Base-by-base conservation (phyloP, 208 protist genomes). In the Trichomonas gallinae region DNA sequence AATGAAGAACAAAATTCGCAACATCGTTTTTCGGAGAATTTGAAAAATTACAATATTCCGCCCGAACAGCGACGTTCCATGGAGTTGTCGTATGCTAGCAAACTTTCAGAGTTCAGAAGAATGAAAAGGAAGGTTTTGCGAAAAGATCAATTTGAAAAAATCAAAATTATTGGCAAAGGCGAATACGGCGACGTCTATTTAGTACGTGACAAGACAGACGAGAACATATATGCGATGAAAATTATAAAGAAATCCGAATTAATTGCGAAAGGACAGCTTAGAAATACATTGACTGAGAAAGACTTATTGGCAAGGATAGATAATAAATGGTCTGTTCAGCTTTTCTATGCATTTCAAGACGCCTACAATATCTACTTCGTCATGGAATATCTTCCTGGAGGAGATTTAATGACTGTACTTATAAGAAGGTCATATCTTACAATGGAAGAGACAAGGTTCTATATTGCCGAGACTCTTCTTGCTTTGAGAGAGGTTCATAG, bases 321-420 rank as follows among this genome's bases (percentile, higher is more conserved):
- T 34, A 97, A 97, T 96, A 89, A 96, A 46, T 98, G 97, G 97
- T 96, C 98, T 3, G 98, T 98, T 13, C 97, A 97, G 63, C 83
- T 98, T 0, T 96, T 97, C 46, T 97, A 97, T 58, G 98, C 97
- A 17, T 98, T 98, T 81, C 98, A 97, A 96, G 98, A 98, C 88
- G 83, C 81, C 0, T 58, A 97, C 26, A 97, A 97, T 81, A 83
- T 98, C 0, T 98, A 98, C 91, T 96, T 98, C 15, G 96, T 98
- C 9, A 98, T 98, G 98, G 98, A 98, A 81, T 98, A 98, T 97
- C 45, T 98, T n/a, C 97, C 96, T 42, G 98, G 98, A 42, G 98
- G 98, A 49, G 98, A 98, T 97, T 89, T 98, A 87, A 98, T 98
- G 98, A 97, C 85, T 0, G 26, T 98, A 10, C 83, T 98, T 26